Evolutionary conservation across 2,329 filamentous ascomycete species (phyloP), one percentile per base, ranked within the genome.

Genomic region (Ophiostoma australiae): DNA sequence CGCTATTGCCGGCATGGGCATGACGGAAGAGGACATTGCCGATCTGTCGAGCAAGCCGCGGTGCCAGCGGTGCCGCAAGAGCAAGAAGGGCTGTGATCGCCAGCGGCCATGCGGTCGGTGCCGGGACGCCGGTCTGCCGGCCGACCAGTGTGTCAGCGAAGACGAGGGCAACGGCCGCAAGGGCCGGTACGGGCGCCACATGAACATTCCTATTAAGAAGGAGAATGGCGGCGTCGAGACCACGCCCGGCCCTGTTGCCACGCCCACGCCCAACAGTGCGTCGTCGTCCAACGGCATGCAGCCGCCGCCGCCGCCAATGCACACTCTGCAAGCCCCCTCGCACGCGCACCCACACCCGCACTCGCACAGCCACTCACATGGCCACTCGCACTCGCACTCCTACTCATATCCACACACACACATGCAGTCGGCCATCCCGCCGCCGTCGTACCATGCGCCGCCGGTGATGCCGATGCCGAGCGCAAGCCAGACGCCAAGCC

Each of bases 51-150:
- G 91, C 75, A 97, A 98, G 82, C 95, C 95, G 71, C 93, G 95
- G 74, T 99, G 95, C 84, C 95, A 99, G 80, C 91, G 95, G 72
- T 99, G 95, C 85, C 91, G 95, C 77, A 99, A 99, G 87, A 98
- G 94, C 83, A 99, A 99, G 86, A 99, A 99, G 82, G 95, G 95
- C 15, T 99, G 95, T 79, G 95, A 99, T 82, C 90, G 95, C 72
- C 95, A 98, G 81, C 90, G 95, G 55, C 95, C 95, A 37, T 99
- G 95, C 78, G 92, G 93, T 71, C 89, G 95, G 74, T 99, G 95
- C 87, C 93, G 93, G 79, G 95, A 99, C 81, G 95, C 95, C 63
- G 95, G 95, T 27, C 92, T 99, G 76, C 91, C 91, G 71, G 89
- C 93, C 72, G 95, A 98, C 75, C 92, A 94, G 74, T 99, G 95